Conservation (phyloP, 2,329 filamentous ascomycete species). For the Gnomoniopsis sp. region DNA sequence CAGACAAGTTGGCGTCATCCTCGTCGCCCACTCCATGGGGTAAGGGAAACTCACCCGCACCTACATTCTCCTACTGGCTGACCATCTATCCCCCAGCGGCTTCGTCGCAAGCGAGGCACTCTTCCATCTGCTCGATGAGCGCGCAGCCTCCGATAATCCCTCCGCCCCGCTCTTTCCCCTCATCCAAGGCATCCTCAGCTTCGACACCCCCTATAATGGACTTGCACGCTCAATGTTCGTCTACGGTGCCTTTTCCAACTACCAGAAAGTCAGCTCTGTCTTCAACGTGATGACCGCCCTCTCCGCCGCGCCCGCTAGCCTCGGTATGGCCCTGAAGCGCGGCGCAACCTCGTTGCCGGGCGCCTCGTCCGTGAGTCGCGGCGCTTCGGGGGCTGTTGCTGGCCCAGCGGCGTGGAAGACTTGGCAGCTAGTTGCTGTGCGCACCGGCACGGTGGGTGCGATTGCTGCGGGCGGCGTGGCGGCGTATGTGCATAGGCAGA, state of each 20-base stretch:
- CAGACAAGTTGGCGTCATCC: slow-evolving; percentile 73
- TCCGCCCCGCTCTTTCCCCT: slow-evolving; percentile 63
- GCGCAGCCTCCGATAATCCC: slow-evolving; percentile 31
- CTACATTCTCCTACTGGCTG: too few relatives aligned
- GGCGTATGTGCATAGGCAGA: slow-evolving; percentile 73
- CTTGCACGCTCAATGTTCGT: slow-evolving; percentile 58
- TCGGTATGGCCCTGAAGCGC: slow-evolving; percentile 36
- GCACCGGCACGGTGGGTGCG: slow-evolving; percentile 76
- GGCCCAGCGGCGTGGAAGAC: slow-evolving; percentile 44
- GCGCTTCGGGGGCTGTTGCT: slow-evolving; percentile 18
- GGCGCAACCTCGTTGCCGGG: slow-evolving; percentile 20
- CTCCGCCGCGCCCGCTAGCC: slow-evolving; percentile 44
- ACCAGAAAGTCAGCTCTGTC: slow-evolving; percentile 52
- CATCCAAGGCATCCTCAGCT: slow-evolving; percentile 75
- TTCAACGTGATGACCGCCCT: slow-evolving; percentile 57
- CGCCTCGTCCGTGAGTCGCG: slow-evolving; percentile 17
- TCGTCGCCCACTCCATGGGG: slow-evolving; percentile 83
- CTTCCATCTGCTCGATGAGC: slow-evolving; percentile 67
- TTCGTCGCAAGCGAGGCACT: slow-evolving; percentile 81
- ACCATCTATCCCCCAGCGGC: slow-evolving; percentile 47
- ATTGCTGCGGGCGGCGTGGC: slow-evolving; percentile 78
- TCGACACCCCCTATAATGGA: slow-evolving; percentile 81
- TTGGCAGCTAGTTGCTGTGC: slow-evolving; percentile 67
- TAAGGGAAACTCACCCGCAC: slow-evolving; percentile 24
- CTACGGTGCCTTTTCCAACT: slow-evolving; percentile 58